phyloP scores from a whole-genome alignment of 2,329 filamentous ascomycete genomes.

The Aspergillus quadrilineatus region DNA sequence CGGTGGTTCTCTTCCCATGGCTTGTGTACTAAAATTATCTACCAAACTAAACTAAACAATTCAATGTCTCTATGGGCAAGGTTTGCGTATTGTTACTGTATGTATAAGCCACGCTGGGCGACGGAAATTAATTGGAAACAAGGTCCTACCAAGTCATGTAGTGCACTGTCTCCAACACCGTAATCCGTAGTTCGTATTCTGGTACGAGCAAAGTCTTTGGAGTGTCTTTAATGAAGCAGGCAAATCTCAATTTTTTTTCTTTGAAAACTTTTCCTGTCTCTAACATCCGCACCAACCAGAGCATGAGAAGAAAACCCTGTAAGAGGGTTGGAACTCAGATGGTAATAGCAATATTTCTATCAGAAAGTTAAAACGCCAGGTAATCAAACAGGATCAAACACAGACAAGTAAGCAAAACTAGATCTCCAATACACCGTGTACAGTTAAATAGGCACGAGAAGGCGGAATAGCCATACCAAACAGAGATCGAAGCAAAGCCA shows the following conservation, averaged over 20 bases:
- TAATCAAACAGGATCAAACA: slow-evolving; percentile 5
- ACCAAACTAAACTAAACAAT: not conserved
- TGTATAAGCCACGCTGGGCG: too few relatives aligned
- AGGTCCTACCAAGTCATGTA: too few relatives aligned
- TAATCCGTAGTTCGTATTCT: too few relatives aligned
- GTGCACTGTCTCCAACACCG: too few relatives aligned
- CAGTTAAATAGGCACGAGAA: slow-evolving; percentile 8
- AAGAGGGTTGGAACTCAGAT: slow-evolving; percentile 11
- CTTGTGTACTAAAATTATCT: slow-evolving; percentile 29
- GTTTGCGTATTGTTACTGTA: not conserved
- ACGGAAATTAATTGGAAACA: too few relatives aligned
- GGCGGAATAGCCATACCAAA: slow-evolving; percentile 5
- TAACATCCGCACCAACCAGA: not conserved
- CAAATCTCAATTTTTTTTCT: slow-evolving; percentile 9
- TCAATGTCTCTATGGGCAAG: not conserved
- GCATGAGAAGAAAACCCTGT: slow-evolving; percentile 8
- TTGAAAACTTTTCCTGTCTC: slow-evolving; percentile 17
- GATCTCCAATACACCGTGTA: slow-evolving; percentile 18
- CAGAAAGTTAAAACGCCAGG: slow-evolving; percentile 11
- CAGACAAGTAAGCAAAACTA: slow-evolving; percentile 4
- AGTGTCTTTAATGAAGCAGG: not conserved
- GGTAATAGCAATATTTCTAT: slow-evolving; percentile 15
- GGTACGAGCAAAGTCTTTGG: not conserved
- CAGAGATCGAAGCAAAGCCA: slow-evolving; percentile 11
- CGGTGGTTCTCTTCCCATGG: slow-evolving; percentile 16